These are phyloP conservation scores for Talaromyces marneffei DNA, from an alignment of 2,329 filamentous ascomycete genomes.

Conservation along the genomic window DNA sequence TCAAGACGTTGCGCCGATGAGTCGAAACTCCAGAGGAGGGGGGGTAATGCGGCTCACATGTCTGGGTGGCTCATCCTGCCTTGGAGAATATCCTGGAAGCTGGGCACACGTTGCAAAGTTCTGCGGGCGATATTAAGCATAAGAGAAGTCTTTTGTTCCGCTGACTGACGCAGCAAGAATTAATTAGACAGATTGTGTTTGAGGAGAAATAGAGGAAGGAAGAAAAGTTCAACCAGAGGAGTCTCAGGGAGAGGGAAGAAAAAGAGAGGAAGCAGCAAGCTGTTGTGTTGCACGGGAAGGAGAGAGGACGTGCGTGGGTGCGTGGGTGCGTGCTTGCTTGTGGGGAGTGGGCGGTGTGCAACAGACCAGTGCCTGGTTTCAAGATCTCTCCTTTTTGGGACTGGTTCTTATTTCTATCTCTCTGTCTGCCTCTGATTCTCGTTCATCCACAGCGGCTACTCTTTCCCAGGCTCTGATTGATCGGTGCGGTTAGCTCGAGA, in stretches of 20 bases:
- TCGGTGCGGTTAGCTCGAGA: not conserved
- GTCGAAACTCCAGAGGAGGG: not conserved
- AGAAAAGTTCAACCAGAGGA: not conserved
- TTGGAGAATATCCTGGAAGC: constrained; percentile 43
- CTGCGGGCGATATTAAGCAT: constrained; percentile 41
- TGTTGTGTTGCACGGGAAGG: constrained; percentile 6
- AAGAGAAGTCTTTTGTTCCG: constrained; percentile 29
- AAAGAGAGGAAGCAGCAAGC: constrained; percentile 4
- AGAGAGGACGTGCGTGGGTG: not conserved
- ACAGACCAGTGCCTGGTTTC: not conserved
- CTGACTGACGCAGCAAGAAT: constrained; percentile 22
- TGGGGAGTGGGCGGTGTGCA: constrained; percentile 15
- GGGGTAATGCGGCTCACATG: constrained; percentile 30
- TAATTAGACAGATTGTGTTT: constrained; percentile 19
- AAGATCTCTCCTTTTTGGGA: constrained; percentile 7
- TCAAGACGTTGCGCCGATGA: not conserved
- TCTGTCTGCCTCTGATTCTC: constrained; percentile 20
- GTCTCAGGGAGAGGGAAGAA: constrained; percentile 20
- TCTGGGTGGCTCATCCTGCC: constrained; percentile 43
- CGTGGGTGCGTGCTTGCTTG: constrained; percentile 3
- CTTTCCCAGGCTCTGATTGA: constrained; percentile 14
- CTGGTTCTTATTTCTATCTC: constrained; percentile 12
- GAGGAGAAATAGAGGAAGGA: constrained; percentile 3
- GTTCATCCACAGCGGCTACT: constrained; percentile 19
- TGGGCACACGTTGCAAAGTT: constrained; percentile 40